Conservation (phyloP, 768 basidiomycete species). For the Tylopilus intermedius region DNA sequence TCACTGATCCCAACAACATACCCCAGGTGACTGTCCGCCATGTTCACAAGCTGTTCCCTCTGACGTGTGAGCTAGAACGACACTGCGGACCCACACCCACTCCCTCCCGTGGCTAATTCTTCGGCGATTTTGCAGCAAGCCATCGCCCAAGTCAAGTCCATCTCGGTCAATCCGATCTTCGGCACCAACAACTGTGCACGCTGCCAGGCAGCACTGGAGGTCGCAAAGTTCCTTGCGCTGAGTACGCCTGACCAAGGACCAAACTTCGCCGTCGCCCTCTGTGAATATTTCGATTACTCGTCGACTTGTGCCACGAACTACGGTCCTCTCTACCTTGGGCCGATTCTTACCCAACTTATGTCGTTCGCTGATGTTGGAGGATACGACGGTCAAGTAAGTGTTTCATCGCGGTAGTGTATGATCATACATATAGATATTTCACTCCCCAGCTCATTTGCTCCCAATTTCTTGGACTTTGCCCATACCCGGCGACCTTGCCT, state of each 20-base stretch:
- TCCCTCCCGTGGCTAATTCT: constrained; percentile 53
- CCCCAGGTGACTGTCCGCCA: constrained; percentile 34
- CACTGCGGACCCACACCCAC: constrained; percentile 57
- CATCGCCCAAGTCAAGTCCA: constrained; percentile 51
- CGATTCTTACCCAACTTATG: constrained; percentile 65
- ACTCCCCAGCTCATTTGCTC: constrained; percentile 50
- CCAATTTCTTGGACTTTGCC: constrained; percentile 53
- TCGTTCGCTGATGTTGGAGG: constrained; percentile 69
- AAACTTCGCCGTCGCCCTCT: constrained; percentile 51
- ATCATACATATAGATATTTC: background rate
- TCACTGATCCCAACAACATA: constrained; percentile 61
- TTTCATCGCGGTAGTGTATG: background rate
- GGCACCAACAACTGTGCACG: constrained; percentile 49
- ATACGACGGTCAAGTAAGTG: constrained; percentile 62
- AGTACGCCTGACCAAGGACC: constrained; percentile 61
- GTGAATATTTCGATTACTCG: constrained; percentile 53
- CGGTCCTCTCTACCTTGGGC: constrained; percentile 46
- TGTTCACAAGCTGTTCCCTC: background rate
- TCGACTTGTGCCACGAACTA: constrained; percentile 46
- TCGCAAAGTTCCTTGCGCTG: constrained; percentile 61
- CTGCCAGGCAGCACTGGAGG: constrained; percentile 57
- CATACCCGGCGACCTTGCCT: constrained; percentile 51
- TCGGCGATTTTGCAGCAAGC: constrained; percentile 47
- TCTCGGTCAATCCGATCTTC: constrained; percentile 50
- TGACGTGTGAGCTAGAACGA: constrained; percentile 37